Conservation (phyloP, 768 basidiomycete genomes). For the Auriscalpium vulgare region DNA sequence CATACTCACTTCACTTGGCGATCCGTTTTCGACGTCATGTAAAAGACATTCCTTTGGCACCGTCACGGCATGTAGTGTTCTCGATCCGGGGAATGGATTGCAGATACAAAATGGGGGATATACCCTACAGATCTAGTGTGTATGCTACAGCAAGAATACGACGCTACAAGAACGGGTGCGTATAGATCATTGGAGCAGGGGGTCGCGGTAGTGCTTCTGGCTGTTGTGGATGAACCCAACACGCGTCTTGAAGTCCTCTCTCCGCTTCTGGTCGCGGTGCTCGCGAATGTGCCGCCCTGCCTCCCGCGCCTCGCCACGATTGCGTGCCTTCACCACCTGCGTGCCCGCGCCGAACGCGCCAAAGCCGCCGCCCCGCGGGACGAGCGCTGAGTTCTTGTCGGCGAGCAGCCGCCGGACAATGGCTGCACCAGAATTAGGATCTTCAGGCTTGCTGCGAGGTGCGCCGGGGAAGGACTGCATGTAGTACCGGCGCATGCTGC, state of each 20-base stretch:
- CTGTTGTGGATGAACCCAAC: constrained; percentile 73
- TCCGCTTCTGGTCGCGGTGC: constrained; percentile 70
- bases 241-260: constrained; percentile 79
- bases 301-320: constrained; percentile 90
- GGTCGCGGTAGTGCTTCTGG: constrained; percentile 86
- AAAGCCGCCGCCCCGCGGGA: constrained; percentile 78
- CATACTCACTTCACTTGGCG: constrained; percentile 12
- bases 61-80: constrained; percentile 9
- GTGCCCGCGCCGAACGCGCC: constrained; percentile 80
- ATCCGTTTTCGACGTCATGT: constrained; percentile 2
- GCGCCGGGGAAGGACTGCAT: constrained; percentile 62
- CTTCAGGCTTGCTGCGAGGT: constrained; percentile 38
- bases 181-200: constrained; percentile 34
- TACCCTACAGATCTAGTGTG: not conserved
- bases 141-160: constrained; percentile 5
- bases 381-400: constrained; percentile 78
- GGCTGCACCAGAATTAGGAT: constrained; percentile 65
- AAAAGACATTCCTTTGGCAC: constrained; percentile 11
- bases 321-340: constrained; percentile 82
- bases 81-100: constrained; percentile 6
- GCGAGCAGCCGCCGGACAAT: constrained; percentile 70
- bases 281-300: constrained; percentile 82
- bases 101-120: not conserved
- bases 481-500: constrained; percentile 80
- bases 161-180: constrained; percentile 7